Conservation (phyloP, 306 rosid genomes). For the Casuarina equisetifolia region DNA sequence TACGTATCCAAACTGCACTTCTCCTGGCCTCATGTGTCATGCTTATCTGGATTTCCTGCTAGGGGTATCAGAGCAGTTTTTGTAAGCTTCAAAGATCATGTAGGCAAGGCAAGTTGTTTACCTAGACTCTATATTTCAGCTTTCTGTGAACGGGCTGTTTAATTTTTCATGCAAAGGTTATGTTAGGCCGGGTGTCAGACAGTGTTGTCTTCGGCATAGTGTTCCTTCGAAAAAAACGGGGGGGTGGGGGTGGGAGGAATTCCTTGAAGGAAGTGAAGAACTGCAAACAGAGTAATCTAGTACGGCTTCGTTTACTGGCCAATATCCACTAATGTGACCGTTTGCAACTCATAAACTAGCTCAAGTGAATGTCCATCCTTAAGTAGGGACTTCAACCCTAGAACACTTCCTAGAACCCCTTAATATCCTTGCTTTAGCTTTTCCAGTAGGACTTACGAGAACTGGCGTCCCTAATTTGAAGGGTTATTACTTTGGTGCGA, state of each 20-base stretch:
- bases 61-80: slow-evolving; percentile 69
- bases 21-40: slow-evolving; percentile 85
- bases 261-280: not conserved
- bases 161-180: not conserved
- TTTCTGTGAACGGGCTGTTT: not conserved
- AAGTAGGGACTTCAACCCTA: not conserved
- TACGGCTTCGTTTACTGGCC: too few species aligned
- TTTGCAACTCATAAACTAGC: not conserved
- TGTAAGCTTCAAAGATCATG: slow-evolving; percentile 60
- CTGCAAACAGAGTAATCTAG: too few species aligned
- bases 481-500: not conserved
- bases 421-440: not conserved
- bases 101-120: slow-evolving; percentile 48
- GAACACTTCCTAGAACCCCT: not conserved
- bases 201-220: not conserved
- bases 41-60: slow-evolving; percentile 70
- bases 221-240: not conserved
- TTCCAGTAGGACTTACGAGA: not conserved
- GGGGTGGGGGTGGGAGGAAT: too few species aligned
- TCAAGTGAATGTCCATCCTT: not conserved
- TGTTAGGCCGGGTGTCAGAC: slow-evolving; percentile 1
- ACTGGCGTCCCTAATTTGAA: not conserved
- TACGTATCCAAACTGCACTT: slow-evolving; percentile 71
- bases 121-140: not conserved
- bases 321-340: not conserved